phyloP scores from a whole-genome alignment of 1,284 basidiomycete genomes.

The Grifola frondosa region DNA sequence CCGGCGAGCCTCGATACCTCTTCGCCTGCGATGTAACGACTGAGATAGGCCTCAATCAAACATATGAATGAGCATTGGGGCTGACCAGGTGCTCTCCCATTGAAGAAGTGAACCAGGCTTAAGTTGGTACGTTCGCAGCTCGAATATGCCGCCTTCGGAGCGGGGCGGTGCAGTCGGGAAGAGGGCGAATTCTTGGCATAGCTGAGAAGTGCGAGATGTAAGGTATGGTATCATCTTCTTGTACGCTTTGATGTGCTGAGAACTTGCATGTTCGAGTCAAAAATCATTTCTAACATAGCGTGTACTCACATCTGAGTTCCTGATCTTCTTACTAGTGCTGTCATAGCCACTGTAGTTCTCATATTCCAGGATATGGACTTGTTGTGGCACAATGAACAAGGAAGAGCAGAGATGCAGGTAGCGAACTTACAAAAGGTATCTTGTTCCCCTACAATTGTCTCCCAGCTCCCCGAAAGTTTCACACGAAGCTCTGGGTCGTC shows the following conservation, averaged over 20 bases:
- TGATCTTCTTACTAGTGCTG: slow-evolving; percentile 60
- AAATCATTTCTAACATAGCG: not conserved
- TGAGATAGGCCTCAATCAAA: not conserved
- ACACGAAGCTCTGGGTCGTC: slow-evolving; percentile 72
- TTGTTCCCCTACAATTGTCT: slow-evolving; percentile 82
- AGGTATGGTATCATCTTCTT: slow-evolving; percentile 74
- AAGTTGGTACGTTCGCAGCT: slow-evolving; percentile 83
- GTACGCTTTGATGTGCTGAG: slow-evolving; percentile 61
- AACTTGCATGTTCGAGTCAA: not conserved
- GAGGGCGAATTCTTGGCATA: slow-evolving; percentile 93
- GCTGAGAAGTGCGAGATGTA: slow-evolving; percentile 68
- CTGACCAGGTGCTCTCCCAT: slow-evolving; percentile 90
- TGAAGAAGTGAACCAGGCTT: slow-evolving; percentile 86
- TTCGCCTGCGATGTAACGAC: slow-evolving; percentile 52
- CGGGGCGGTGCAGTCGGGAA: slow-evolving; percentile 87
- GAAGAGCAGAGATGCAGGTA: slow-evolving; percentile 5
- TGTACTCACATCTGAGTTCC: slow-evolving; percentile 54
- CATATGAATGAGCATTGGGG: slow-evolving; percentile 9
- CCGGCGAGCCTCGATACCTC: slow-evolving; percentile 84
- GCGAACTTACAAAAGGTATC: slow-evolving; percentile 69
- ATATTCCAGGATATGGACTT: slow-evolving; percentile 83
- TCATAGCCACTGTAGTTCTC: slow-evolving; percentile 88
- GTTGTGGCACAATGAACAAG: no score
- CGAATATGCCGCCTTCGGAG: slow-evolving; percentile 86
- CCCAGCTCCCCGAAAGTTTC: slow-evolving; percentile 91